Conservation (phyloP, 192 early-diverging fungal genomes). For the Backusella luteola region DNA sequence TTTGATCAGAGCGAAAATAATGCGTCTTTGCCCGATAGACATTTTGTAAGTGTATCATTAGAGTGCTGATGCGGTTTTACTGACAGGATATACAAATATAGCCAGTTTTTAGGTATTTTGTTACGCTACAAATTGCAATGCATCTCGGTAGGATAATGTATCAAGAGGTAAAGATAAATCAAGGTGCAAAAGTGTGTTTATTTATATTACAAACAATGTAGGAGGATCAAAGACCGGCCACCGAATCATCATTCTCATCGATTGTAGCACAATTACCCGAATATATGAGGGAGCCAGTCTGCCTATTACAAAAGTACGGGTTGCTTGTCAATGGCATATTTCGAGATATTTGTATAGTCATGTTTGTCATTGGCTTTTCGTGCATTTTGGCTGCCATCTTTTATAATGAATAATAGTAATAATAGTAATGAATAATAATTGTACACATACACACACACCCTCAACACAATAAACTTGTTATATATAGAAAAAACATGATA, state of each 20-base stretch:
- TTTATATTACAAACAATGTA: neutral
- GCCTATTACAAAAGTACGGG: constrained; percentile 3
- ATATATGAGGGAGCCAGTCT: neutral
- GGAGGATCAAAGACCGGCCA: neutral
- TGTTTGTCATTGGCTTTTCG: constrained; percentile 6
- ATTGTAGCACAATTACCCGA: neutral
- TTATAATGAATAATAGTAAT: neutral
- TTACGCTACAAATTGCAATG: constrained; percentile 46
- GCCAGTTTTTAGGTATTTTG: constrained; percentile 60
- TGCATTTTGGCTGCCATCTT: neutral
- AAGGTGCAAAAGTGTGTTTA: neutral
- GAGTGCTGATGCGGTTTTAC: too few species aligned
- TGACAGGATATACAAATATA: neutral
- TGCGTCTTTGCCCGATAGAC: neutral
- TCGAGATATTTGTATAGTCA: constrained; percentile 13
- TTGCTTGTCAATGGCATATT: neutral
- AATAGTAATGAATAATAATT: neutral
- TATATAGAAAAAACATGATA: neutral
- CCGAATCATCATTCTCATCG: neutral
- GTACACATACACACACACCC: neutral
- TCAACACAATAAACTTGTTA: neutral
- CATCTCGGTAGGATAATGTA: constrained; percentile 44
- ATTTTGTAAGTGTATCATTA: constrained; percentile 15
- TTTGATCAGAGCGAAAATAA: neutral
- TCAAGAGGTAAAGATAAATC: constrained; percentile 37